These are phyloP conservation scores for Jatropha multifida DNA, from an alignment of 441 rosid species.

Conservation along the genomic window DNA sequence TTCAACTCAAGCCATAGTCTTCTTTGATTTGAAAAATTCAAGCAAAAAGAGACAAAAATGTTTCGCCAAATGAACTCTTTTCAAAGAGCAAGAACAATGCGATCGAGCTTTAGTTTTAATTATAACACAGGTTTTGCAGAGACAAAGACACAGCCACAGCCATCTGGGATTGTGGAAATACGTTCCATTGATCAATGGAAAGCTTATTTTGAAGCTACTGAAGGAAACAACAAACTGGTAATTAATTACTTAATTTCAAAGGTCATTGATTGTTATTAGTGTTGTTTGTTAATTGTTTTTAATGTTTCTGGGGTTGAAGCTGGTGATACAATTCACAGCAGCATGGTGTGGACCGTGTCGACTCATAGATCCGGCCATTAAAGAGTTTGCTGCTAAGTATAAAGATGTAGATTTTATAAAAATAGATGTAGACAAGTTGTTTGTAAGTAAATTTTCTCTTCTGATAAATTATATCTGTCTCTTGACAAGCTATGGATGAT, in stretches of 20 bases:
- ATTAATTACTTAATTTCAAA: not conserved
- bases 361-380: conserved; percentile 49
- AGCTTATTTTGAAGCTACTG: conserved; percentile 53
- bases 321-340: conserved; percentile 75
- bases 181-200: conserved; percentile 59
- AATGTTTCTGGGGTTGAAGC: conserved; percentile 33
- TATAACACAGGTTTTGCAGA: conserved; percentile 17
- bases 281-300: not conserved
- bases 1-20: conserved; percentile 11
- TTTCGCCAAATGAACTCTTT: not conserved
- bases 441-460: conserved; percentile 28
- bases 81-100: conserved; percentile 29
- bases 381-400: conserved; percentile 50
- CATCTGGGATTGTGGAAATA: conserved; percentile 36
- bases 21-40: not conserved
- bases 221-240: conserved; percentile 58
- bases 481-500: not conserved
- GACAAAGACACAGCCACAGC: conserved; percentile 8
- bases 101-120: conserved; percentile 28
- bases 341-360: conserved; percentile 82
- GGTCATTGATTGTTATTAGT: not conserved
- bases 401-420: conserved; percentile 56
- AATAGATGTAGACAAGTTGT: conserved; percentile 63
- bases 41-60: too few relatives aligned
- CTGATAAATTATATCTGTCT: not conserved